A percentile compares a stretch with the other conserved stretches of the same genome.
Evolutionary conservation across 176 grass and related monocot species (phyloP).

Genomic region (Carex cristatella): DNA sequence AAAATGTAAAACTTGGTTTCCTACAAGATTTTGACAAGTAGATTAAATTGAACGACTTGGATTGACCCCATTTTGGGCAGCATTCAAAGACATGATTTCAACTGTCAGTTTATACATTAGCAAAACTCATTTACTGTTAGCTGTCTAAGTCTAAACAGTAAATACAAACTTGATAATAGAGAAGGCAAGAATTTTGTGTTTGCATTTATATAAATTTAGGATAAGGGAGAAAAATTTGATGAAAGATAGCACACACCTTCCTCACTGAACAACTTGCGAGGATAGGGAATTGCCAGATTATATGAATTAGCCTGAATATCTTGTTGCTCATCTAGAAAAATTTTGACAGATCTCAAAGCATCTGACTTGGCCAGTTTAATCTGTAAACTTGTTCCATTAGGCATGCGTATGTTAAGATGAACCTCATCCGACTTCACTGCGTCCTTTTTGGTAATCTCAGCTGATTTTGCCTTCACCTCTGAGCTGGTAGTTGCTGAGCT

Average conservation of each 20-base stretch:
- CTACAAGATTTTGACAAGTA: too few species aligned
- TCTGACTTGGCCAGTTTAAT: constrained; percentile 66
- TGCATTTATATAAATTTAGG: background rate
- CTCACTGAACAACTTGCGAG: constrained; percentile 64
- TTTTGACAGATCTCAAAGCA: constrained; percentile 62
- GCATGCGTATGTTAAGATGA: constrained; percentile 72
- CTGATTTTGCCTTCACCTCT: background rate
- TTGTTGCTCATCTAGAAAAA: constrained; percentile 64
- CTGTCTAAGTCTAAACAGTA: background rate
- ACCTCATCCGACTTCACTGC: constrained; percentile 46
- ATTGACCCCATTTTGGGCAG: too few species aligned
- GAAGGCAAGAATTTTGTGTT: background rate
- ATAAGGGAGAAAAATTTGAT: background rate
- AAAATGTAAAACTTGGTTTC: too few species aligned
- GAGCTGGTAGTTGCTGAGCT: constrained; percentile 18
- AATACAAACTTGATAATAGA: background rate
- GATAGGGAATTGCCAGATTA: constrained; percentile 87
- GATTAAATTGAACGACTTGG: too few species aligned
- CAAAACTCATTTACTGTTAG: background rate
- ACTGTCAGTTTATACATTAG: too few species aligned
- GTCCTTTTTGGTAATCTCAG: background rate
- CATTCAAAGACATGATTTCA: too few species aligned
- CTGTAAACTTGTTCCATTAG: constrained; percentile 68
- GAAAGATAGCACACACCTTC: constrained; percentile 40
- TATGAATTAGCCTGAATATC: constrained; percentile 38